A percentile compares a stretch with the other conserved stretches of the same genome.
Conservation (phyloP, 345 rosid species). For the Rhodamnia argentea region DNA sequence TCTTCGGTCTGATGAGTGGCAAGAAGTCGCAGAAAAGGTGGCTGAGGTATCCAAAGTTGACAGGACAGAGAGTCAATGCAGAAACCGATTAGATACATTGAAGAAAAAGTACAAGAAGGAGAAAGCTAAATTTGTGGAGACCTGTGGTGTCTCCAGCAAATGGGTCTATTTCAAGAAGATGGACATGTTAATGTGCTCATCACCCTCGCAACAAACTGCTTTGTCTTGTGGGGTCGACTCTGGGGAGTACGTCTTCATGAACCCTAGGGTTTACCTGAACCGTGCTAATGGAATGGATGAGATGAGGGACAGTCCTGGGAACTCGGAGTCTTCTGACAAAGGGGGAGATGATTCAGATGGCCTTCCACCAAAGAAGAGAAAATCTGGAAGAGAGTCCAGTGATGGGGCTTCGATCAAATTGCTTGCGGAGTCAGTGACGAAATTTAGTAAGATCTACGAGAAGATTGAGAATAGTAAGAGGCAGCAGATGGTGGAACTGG, state of each 20-base stretch:
- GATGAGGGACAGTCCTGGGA: constrained; percentile 87
- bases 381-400: constrained; percentile 32
- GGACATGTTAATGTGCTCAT: constrained; percentile 66
- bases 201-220: constrained; percentile 54
- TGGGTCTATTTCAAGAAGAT: constrained; percentile 86
- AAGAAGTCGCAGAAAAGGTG: constrained; percentile 91
- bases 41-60: constrained; percentile 66
- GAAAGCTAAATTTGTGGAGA: constrained; percentile 39
- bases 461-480: constrained; percentile 78
- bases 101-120: constrained; percentile 96
- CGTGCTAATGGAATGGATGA: constrained; percentile 73
- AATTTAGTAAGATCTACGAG: constrained; percentile 77
- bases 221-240: constrained; percentile 92
- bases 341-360: constrained; percentile 66
- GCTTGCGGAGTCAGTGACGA: constrained; percentile 81
- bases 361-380: constrained; percentile 67
- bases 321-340: constrained; percentile 43
- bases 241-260: constrained; percentile 73
- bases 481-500: constrained; percentile 81
- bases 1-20: constrained; percentile 89
- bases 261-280: constrained; percentile 49
- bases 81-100: constrained; percentile 76
- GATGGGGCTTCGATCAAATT: constrained; percentile 56
- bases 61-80: constrained; percentile 74
- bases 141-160: constrained; percentile 34